Evolutionary conservation across 306 rosid genomes (phyloP).

Genomic region (Malus asiatica): DNA sequence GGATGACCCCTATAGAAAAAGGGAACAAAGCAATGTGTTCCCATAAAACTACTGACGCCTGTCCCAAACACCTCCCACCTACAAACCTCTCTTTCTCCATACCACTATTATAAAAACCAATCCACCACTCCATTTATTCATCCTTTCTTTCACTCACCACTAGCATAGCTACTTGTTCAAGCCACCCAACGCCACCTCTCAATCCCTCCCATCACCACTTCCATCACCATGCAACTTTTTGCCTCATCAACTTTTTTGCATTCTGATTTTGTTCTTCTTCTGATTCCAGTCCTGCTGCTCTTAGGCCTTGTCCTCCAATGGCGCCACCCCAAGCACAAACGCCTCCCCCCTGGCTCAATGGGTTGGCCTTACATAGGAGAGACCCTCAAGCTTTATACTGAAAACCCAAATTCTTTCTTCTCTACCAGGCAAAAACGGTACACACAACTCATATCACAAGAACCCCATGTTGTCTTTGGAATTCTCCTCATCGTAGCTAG

Average conservation of each 20-base stretch:
- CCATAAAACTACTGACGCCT: constrained; percentile 26
- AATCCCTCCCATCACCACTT: not conserved
- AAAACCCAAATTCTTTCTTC: constrained; percentile 77
- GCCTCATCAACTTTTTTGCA: not conserved
- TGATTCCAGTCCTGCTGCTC: constrained; percentile 21
- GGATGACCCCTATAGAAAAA: not conserved
- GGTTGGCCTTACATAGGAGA: constrained; percentile 91
- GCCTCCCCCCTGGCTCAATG: constrained; percentile 85
- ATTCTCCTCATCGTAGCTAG: not conserved
- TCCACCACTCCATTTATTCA: constrained; percentile 7
- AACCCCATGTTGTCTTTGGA: not conserved
- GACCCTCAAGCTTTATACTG: constrained; percentile 64
- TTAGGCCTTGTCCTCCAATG: constrained; percentile 34
- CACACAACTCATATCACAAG: not conserved
- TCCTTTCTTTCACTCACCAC: not conserved
- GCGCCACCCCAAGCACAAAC: constrained; percentile 29
- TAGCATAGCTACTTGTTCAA: constrained; percentile 5
- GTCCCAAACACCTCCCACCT: constrained; percentile 25
- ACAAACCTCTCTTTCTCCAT: not conserved
- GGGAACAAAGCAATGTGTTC: constrained; percentile 19
- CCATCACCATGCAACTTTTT: not conserved
- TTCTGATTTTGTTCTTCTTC: not conserved
- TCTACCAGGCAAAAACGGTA: constrained; percentile 56
- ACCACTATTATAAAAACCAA: constrained; percentile 29
- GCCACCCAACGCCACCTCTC: not conserved